Conservation (phyloP, 2,329 filamentous ascomycete species). For the Neurospora sp. region DNA sequence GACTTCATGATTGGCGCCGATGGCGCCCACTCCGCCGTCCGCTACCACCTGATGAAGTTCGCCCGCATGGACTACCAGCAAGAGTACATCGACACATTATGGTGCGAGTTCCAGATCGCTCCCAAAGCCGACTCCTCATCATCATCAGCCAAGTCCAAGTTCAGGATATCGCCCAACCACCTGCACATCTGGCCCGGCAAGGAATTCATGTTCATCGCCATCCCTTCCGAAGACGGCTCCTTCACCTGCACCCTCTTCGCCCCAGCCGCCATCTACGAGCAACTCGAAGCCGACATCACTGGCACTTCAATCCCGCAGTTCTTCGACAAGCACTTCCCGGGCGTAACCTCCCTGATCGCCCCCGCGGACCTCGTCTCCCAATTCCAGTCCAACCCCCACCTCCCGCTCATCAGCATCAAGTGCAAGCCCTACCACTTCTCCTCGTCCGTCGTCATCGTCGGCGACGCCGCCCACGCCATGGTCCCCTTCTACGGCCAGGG, state of each 20-base stretch:
- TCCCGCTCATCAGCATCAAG: conserved; percentile 89
- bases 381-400: conserved; percentile 74
- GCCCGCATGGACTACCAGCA: conserved; percentile 84
- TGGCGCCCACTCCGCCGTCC: conserved; percentile 82
- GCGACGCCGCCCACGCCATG: conserved; percentile 95
- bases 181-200: conserved; percentile 95
- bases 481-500: conserved; percentile 98
- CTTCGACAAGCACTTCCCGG: conserved; percentile 79
- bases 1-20: conserved; percentile 93
- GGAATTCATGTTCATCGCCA: conserved; percentile 97
- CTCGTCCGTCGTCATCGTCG: conserved; percentile 71
- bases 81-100: conserved; percentile 90
- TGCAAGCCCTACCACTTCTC: conserved; percentile 79
- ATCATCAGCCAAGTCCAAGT: conserved; percentile 33
- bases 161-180: conserved; percentile 82
- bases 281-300: conserved; percentile 54
- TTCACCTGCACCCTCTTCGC: conserved; percentile 95
- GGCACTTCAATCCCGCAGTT: conserved; percentile 48
- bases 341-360: conserved; percentile 65
- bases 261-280: conserved; percentile 57
- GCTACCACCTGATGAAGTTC: conserved; percentile 95
- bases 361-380: conserved; percentile 59
- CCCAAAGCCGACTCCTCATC: conserved; percentile 23
- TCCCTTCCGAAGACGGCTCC: conserved; percentile 73
- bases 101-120: conserved; percentile 88